Evolutionary conservation across 805 yeast genomes (phyloP).

Genomic region (Metschnikowia similis): DNA sequence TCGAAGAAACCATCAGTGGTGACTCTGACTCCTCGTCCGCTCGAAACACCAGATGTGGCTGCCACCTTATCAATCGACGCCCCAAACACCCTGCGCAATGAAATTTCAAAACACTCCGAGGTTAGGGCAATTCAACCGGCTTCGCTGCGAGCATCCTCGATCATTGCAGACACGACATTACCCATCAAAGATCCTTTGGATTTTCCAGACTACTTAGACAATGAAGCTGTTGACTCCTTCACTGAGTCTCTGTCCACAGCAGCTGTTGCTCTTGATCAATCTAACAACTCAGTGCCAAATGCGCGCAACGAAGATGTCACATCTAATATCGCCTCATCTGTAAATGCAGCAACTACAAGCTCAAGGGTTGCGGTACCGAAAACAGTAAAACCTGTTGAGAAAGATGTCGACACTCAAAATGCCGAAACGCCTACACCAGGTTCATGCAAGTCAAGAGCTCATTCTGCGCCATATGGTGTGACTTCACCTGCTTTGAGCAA

Average conservation of each 20-base stretch:
- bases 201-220: not conserved
- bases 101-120: not conserved
- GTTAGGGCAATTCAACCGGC: not conserved
- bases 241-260: not conserved
- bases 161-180: not conserved
- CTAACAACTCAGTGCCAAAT: not conserved
- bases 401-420: not conserved
- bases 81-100: not conserved
- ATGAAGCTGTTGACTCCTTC: not conserved
- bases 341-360: not conserved
- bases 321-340: not conserved
- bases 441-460: not conserved
- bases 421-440: not conserved
- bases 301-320: too few species aligned
- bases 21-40: constrained; percentile 12
- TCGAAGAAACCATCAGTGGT: constrained; percentile 7
- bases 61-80: not conserved
- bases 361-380: not conserved
- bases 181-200: not conserved
- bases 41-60: not conserved
- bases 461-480: not conserved
- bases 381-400: not conserved
- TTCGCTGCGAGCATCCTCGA: not conserved
- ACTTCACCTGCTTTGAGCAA: not conserved
- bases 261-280: not conserved